These are phyloP conservation scores for Hericium alpestre DNA, from an alignment of 768 basidiomycete genomes.

Conservation along the genomic window DNA sequence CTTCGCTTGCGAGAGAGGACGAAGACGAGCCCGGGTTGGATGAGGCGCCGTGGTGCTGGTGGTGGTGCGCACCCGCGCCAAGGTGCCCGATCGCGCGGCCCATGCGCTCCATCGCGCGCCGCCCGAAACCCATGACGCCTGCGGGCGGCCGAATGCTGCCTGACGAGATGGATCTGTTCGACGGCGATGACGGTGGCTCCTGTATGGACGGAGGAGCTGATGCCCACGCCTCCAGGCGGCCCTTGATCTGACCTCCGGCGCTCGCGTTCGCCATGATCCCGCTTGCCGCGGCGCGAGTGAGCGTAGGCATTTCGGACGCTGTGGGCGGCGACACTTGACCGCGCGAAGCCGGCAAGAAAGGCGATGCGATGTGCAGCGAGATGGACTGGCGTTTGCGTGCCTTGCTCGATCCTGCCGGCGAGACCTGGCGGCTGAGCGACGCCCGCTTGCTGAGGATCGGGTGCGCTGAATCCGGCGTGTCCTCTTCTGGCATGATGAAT, in stretches of 20 bases:
- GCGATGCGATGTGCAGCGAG: slow-evolving; percentile 42
- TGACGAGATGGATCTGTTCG: slow-evolving; percentile 32
- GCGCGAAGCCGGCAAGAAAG: slow-evolving; percentile 15
- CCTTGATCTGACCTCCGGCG: slow-evolving; percentile 32
- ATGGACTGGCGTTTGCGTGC: slow-evolving; percentile 51
- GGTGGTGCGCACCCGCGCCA: slow-evolving; percentile 1
- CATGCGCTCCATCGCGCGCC: slow-evolving; percentile 70
- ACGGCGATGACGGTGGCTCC: slow-evolving; percentile 18
- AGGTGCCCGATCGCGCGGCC: slow-evolving; percentile 13
- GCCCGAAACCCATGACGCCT: slow-evolving; percentile 42
- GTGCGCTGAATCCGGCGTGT: slow-evolving; percentile 29
- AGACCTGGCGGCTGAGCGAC: slow-evolving; percentile 19
- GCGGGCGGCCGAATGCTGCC: slow-evolving; percentile 59
- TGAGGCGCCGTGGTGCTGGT: background rate
- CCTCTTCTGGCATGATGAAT: slow-evolving; percentile 50
- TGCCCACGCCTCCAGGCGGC: slow-evolving; percentile 39
- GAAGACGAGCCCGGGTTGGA: slow-evolving; percentile 27
- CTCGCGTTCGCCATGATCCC: slow-evolving; percentile 32
- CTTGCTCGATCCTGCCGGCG: slow-evolving; percentile 36
- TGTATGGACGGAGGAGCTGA: slow-evolving; percentile 20
- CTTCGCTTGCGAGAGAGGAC: slow-evolving; percentile 15
- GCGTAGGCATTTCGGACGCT: slow-evolving; percentile 29
- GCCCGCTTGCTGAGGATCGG: background rate
- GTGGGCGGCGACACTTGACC: slow-evolving; percentile 1
- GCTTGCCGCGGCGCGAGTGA: slow-evolving; percentile 30